Evolutionary conservation across 176 grass and related monocot genomes (phyloP), one percentile per base, ranked within the genome.

Genomic region (Musa troglodytarum): DNA sequence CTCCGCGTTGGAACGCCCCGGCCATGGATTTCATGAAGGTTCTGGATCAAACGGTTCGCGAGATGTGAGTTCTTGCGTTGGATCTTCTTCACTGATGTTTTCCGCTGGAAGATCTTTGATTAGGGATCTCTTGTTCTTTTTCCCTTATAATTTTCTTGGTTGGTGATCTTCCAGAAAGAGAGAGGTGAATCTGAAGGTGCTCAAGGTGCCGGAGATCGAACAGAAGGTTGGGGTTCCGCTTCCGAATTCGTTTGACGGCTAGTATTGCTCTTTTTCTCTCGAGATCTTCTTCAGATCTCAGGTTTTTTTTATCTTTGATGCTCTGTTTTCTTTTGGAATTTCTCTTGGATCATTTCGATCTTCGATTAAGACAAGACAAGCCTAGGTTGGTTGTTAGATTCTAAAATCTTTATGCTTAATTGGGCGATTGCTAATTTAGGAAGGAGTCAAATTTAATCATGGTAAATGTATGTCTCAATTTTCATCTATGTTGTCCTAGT

Each of bases 151-250:
- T 81, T 21, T 73, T 79, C 29, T 49, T 55, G 50, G 11, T 49
- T 3, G 20, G 63, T 80, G 28, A 54, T 82, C 7, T 81, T 82
- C 73, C 86, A 99, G 91, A 77, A 99, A 99, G 80, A 86, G 96
- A 76, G 96, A 99, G 88, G 96, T 99, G 25, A 99, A 99, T 95
- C 81, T 99, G 59, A 99, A 95, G 74, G 96, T 99, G 79, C 96
- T 99, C 83, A 99, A 99, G 85, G 91, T 99, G n/a, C 96, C 96
- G 9, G 96, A 99, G 79, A 85, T 94, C 28, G 96, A 99, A 82
- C 96, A 99, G 75, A 95, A 99, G 96, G 96, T 99, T 77, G 70
- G 28, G 10, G 3, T 53, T 53, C 8, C 53, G 58, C 50, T 53
- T 25, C 17, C 34, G 3, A 6, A 43, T 43, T 43, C 34, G 34